Conservation (phyloP, 257 asterid species). For the Primulina tabacum region DNA sequence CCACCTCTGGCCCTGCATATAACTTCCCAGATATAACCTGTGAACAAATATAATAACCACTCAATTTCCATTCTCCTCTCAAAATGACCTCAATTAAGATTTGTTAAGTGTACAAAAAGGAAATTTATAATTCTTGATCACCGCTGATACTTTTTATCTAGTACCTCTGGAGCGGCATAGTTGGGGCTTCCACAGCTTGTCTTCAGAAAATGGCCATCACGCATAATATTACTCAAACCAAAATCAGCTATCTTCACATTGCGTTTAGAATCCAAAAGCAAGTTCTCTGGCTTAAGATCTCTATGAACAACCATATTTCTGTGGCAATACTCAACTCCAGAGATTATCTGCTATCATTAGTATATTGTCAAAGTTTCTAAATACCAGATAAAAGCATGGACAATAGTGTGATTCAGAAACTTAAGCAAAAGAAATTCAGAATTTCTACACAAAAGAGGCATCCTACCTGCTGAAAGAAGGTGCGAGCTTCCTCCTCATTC, state of each 20-base stretch:
- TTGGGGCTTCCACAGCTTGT: conserved; percentile 99
- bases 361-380: conserved; percentile 15
- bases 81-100: conserved; percentile 6
- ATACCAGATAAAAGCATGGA: conserved; percentile 18
- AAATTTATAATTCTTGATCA: not conserved
- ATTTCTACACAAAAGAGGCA: not conserved
- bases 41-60: conserved; percentile 16
- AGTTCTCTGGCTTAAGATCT: conserved; percentile 94
- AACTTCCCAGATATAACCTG: conserved; percentile 96
- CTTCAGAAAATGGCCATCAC: conserved; percentile 98
- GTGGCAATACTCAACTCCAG: conserved; percentile 98
- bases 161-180: conserved; percentile 98
- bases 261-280: conserved; percentile 84
- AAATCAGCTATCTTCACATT: conserved; percentile 98
- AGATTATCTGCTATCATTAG: conserved; percentile 68
- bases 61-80: conserved; percentile 11
- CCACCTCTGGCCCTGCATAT: conserved; percentile 99
- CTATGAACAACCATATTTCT: conserved; percentile 99
- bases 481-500: conserved; percentile 86
- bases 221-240: conserved; percentile 97
- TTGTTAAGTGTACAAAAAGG: conserved; percentile 11
- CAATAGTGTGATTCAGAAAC: no score
- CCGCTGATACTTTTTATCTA: conserved; percentile 9
- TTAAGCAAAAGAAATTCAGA: conserved; percentile 6
- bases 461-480: conserved; percentile 83